Percentiles rank a stretch among this genome's conserved stretches.
Evolutionary conservation across 2,329 filamentous ascomycete species (phyloP).

Genomic region (Decorospora gaudefroyi): DNA sequence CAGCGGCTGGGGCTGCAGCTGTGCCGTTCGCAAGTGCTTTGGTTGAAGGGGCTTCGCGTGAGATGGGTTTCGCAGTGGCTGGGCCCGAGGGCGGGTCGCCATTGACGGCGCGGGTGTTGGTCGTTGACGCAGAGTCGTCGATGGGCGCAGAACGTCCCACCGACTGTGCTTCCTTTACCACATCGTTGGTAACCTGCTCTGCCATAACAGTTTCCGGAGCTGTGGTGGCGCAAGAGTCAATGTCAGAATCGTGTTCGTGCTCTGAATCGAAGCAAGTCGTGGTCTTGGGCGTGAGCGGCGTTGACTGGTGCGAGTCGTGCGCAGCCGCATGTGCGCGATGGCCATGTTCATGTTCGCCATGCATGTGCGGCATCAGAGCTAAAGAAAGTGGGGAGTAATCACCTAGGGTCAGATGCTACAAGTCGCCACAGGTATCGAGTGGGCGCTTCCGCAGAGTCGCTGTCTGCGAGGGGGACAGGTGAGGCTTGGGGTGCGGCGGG

Average conservation of each 20-base stretch:
- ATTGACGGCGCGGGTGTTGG: slow-evolving; percentile 59
- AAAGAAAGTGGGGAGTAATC: slow-evolving; percentile 38
- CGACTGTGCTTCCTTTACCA: slow-evolving; percentile 73
- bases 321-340: slow-evolving; percentile 25
- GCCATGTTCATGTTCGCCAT: no score
- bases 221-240: slow-evolving; percentile 42
- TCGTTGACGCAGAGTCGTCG: slow-evolving; percentile 67
- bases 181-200: slow-evolving; percentile 71
- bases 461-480: slow-evolving; percentile 36
- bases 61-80: slow-evolving; percentile 37
- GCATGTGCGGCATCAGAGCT: slow-evolving; percentile 29
- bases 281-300: slow-evolving; percentile 19
- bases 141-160: slow-evolving; percentile 65
- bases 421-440: slow-evolving; percentile 47
- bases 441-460: slow-evolving; percentile 50
- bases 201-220: slow-evolving; percentile 69
- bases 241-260: slow-evolving; percentile 42
- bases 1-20: slow-evolving; percentile 23
- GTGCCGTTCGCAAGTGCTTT: slow-evolving; percentile 32
- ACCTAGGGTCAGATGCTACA: slow-evolving; percentile 49
- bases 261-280: slow-evolving; percentile 29
- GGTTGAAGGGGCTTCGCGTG: slow-evolving; percentile 47
- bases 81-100: slow-evolving; percentile 49
- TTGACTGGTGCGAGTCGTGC: slow-evolving; percentile 26
- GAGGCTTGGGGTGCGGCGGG: slow-evolving; percentile 44